Percentiles rank a stretch among this genome's conserved stretches.
These are phyloP conservation scores for Bullera alba DNA, from an alignment of 768 basidiomycete species.

Conservation along the genomic window DNA sequence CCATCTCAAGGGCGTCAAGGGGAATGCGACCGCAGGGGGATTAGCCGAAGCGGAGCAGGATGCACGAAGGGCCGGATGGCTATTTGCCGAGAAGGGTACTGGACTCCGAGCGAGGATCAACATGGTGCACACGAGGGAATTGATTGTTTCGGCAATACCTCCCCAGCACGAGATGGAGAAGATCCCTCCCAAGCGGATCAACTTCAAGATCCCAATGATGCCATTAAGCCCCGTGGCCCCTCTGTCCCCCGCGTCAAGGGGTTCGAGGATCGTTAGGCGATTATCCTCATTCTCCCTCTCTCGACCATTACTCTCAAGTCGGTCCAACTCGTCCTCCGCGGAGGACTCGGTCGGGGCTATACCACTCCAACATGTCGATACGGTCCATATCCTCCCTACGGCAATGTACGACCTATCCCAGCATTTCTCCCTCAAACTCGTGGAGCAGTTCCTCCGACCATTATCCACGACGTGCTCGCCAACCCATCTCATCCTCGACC, in stretches of 20 bases:
- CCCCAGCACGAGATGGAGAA: too few relatives aligned
- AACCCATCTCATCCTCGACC: not conserved
- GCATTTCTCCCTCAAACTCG: not conserved
- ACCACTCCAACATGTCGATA: not conserved
- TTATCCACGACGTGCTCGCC: not conserved
- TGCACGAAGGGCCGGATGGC: not conserved
- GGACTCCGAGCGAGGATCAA: not conserved
- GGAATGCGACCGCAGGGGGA: too few relatives aligned
- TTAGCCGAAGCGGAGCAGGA: not conserved
- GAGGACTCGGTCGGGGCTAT: too few relatives aligned
- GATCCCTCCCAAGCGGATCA: too few relatives aligned
- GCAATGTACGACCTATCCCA: not conserved
- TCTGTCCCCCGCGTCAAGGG: too few relatives aligned
- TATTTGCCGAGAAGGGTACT: not conserved
- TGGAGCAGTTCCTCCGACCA: not conserved
- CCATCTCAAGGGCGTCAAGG: not conserved
- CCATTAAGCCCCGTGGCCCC: too few relatives aligned
- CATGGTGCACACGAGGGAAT: not conserved
- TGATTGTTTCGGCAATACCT: not conserved
- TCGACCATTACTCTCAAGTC: too few relatives aligned
- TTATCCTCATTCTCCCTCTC: too few relatives aligned
- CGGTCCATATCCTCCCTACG: not conserved
- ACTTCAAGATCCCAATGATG: too few relatives aligned
- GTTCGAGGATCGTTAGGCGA: too few relatives aligned
- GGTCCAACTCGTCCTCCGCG: too few relatives aligned